Evolutionary conservation across 2,329 filamentous ascomycete species (phyloP), one percentile per base, ranked within the genome.

Genomic region (Colletotrichum musae): DNA sequence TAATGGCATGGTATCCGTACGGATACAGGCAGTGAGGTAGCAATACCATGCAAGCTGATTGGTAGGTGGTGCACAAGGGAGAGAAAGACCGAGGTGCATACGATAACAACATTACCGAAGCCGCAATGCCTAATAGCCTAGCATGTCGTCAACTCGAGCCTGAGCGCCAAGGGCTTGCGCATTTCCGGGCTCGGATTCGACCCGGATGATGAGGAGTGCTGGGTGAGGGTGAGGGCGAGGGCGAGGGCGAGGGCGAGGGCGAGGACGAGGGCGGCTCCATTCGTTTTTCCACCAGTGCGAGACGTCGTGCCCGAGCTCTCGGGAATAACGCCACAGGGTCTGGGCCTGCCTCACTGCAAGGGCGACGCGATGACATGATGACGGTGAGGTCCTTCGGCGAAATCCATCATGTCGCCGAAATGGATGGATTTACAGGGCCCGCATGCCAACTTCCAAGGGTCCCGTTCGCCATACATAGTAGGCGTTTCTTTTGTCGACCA

Each of bases 31-130:
- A 36, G 32, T 2, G 7, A 36, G 32, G 32, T 36, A 36, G 10
- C 32, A 36, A 36, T 36, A 32, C 28, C 5, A 9, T 32, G 28
- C 4, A 36, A 36, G 32, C 9, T 36, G 32, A 10, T 10, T 10
- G 32, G 32, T 36, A 24, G 21, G 21, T 24, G 21, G 52, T 32
- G 28, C 54, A 47, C 13, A 16, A 45, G 59, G 59, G 39, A 63
- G 36, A 18, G 28, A 43, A 68, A 64, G 26, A 64, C 65, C 65
- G 65, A 68, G 65, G 36, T 68, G 65, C 65, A 68, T 58, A 36
- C 32, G 32, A 36, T 10, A 36, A 7, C 7, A 4, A 36, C 32
- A 7, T 36, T 24, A 24, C 7, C 32, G 32, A 36, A 36, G 32
- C 32, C 7, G 32, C 10, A 36, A 36, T 36, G 3, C 9, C 5